These are phyloP conservation scores for Hibiscus mutabilis DNA, from an alignment of 345 rosid genomes.

Conservation along the genomic window DNA sequence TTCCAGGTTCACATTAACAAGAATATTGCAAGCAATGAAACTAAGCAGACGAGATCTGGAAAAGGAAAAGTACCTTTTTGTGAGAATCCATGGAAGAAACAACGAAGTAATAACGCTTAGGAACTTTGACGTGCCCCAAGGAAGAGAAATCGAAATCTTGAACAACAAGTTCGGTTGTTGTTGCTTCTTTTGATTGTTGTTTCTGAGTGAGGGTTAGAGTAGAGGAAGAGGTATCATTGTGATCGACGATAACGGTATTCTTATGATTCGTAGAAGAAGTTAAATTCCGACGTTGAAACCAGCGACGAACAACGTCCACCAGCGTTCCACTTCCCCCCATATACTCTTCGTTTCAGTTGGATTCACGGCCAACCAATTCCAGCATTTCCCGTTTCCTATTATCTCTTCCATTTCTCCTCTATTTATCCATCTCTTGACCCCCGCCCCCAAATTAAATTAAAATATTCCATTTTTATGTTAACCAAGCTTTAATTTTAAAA, in stretches of 20 bases:
- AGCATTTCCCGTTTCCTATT: slow-evolving; percentile 1
- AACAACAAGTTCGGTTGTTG: slow-evolving; percentile 9
- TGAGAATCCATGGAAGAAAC: slow-evolving; percentile 54
- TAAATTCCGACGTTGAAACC: slow-evolving; percentile 65
- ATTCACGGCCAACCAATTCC: neutral
- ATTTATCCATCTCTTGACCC: neutral
- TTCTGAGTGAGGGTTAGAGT: neutral
- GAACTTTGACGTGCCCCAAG: slow-evolving; percentile 43
- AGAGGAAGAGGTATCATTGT: slow-evolving; percentile 3
- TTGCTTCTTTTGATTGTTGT: neutral
- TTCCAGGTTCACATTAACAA: neutral
- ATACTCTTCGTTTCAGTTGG: slow-evolving; percentile 6
- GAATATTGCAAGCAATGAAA: neutral
- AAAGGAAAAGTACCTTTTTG: slow-evolving; percentile 46
- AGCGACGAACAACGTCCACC: slow-evolving; percentile 86
- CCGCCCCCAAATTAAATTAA: neutral
- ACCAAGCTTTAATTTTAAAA: neutral
- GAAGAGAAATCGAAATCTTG: slow-evolving; percentile 52
- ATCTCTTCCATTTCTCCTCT: neutral
- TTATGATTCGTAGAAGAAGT: slow-evolving; percentile 20
- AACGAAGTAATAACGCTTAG: slow-evolving; percentile 38
- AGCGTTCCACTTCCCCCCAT: slow-evolving; percentile 75
- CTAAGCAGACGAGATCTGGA: slow-evolving; percentile 3
- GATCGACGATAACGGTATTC: neutral
- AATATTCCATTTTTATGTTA: neutral